A percentile compares a stretch with the other conserved stretches of the same genome.
phyloP scores from a whole-genome alignment of 768 basidiomycete species.

The Collybia mongolica region DNA sequence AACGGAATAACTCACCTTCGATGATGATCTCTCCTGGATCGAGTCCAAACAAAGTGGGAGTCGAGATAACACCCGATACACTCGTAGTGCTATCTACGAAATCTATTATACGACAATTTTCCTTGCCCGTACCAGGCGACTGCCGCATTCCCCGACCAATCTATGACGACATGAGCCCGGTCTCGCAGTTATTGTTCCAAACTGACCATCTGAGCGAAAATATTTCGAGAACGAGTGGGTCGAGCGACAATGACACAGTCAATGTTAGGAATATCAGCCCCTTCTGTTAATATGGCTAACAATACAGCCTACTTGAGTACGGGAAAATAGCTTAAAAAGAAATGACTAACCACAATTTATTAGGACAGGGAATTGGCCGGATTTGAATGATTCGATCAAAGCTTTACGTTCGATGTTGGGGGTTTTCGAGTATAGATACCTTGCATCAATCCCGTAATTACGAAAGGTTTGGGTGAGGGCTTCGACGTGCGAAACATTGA shows the following conservation, averaged over 20 bases:
- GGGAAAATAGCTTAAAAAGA: too few relatives aligned
- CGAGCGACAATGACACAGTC: slow-evolving; percentile 88
- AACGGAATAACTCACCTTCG: slow-evolving; percentile 45
- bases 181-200: not conserved
- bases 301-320: too few relatives aligned
- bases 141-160: slow-evolving; percentile 91
- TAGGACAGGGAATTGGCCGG: slow-evolving; percentile 78
- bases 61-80: slow-evolving; percentile 69
- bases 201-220: slow-evolving; percentile 90
- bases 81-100: slow-evolving; percentile 78
- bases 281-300: slow-evolving; percentile 86
- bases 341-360: slow-evolving; percentile 75
- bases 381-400: slow-evolving; percentile 65
- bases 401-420: slow-evolving; percentile 59
- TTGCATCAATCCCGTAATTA: slow-evolving; percentile 77
- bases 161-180: slow-evolving; percentile 33
- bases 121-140: slow-evolving; percentile 78
- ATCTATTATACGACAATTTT: slow-evolving; percentile 86
- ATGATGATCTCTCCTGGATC: slow-evolving; percentile 63
- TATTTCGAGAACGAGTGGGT: slow-evolving; percentile 85
- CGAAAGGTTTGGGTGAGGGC: slow-evolving; percentile 74
- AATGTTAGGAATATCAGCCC: slow-evolving; percentile 92
- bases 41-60: slow-evolving; percentile 84
- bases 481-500: slow-evolving; percentile 78
- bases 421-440: slow-evolving; percentile 74